phyloP scores from a whole-genome alignment of 1,284 basidiomycete species.

The Cystobasidium sp. region DNA sequence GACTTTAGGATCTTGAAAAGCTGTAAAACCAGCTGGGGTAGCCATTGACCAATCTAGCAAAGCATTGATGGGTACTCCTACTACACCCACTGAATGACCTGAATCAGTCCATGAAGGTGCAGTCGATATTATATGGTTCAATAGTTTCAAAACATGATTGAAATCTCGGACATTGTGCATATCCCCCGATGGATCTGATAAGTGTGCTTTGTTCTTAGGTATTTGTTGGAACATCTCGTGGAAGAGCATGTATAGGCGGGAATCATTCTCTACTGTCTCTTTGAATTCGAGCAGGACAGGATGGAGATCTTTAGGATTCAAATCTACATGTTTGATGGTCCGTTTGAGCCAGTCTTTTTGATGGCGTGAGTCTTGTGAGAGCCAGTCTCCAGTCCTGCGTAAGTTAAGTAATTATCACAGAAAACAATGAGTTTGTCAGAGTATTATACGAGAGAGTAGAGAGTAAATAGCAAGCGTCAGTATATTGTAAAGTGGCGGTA shows the following conservation, averaged over 20 bases:
- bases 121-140: constrained; percentile 59
- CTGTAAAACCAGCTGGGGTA: constrained; percentile 60
- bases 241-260: constrained; percentile 59
- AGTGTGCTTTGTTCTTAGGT: constrained; percentile 26
- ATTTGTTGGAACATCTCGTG: constrained; percentile 58
- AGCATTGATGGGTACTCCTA: constrained; percentile 61
- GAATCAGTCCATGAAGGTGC: constrained; percentile 57
- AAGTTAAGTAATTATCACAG: neutral
- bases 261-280: constrained; percentile 59
- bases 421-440: neutral
- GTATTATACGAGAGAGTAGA: neutral
- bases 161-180: constrained; percentile 59
- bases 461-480: neutral
- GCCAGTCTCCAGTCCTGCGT: constrained; percentile 54
- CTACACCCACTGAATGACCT: constrained; percentile 56
- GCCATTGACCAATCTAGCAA: constrained; percentile 63
- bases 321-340: constrained; percentile 55
- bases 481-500: neutral
- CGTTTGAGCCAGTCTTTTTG: constrained; percentile 55
- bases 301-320: constrained; percentile 54
- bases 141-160: constrained; percentile 58
- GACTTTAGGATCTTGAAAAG: constrained; percentile 61
- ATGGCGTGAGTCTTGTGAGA: constrained; percentile 56
- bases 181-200: constrained; percentile 22
- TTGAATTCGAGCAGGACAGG: constrained; percentile 60